These are phyloP conservation scores for Lactarius psammicola DNA, from an alignment of 768 basidiomycete species.

Conservation along the genomic window DNA sequence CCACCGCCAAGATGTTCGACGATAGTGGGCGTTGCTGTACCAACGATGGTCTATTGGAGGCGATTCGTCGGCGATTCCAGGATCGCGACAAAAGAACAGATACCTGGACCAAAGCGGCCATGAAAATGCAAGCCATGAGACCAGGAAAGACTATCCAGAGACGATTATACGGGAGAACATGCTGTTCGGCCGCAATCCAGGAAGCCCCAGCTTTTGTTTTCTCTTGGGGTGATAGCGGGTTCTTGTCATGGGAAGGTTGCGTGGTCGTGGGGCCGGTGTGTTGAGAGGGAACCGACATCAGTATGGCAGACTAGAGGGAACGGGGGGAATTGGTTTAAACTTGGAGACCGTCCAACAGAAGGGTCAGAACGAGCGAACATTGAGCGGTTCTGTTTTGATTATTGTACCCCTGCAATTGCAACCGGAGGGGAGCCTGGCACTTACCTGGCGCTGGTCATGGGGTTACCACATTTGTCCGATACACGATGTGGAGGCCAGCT, in stretches of 20 bases:
- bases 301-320: too few species aligned
- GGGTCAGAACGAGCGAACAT: too few species aligned
- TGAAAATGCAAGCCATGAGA: slow-evolving; percentile 44
- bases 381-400: too few species aligned
- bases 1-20: slow-evolving; percentile 45
- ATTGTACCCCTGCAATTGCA: too few species aligned
- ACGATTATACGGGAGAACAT: slow-evolving; percentile 44
- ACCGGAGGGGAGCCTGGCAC: too few species aligned
- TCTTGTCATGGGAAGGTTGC: not conserved
- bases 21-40: slow-evolving; percentile 52
- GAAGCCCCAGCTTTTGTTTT: slow-evolving; percentile 34
- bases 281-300: slow-evolving; percentile 8
- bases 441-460: too few species aligned
- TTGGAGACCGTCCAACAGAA: too few species aligned
- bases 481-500: too few species aligned
- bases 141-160: slow-evolving; percentile 45
- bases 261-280: not conserved
- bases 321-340: too few species aligned
- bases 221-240: not conserved
- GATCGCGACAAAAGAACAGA: not conserved
- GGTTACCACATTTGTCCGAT: too few species aligned
- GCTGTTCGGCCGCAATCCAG: slow-evolving; percentile 43
- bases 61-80: not conserved
- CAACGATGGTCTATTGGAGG: slow-evolving; percentile 41
- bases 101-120: slow-evolving; percentile 51